Evolutionary conservation across 2,329 filamentous ascomycete genomes (phyloP).

Genomic region (Verruconis gallopava): DNA sequence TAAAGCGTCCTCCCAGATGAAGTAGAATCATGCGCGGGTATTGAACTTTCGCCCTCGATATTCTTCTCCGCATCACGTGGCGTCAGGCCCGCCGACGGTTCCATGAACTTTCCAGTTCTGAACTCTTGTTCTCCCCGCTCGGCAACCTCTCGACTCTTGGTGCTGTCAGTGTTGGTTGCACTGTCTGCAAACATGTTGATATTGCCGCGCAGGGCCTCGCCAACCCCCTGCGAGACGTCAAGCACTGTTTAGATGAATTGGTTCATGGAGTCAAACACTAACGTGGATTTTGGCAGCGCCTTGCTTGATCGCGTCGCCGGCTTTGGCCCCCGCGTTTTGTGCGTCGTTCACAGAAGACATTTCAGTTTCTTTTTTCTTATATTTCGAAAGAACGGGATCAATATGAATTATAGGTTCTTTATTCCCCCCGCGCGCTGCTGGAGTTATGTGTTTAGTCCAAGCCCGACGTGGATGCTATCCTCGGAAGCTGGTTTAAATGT

Average conservation of each 20-base stretch:
- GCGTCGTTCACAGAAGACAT: background rate
- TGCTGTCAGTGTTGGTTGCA: conserved; percentile 20
- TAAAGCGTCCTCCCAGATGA: no score
- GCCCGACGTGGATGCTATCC: no score
- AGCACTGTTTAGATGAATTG: no score
- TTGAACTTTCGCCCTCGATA: no score
- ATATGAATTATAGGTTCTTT: no score
- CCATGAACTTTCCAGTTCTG: conserved; percentile 19
- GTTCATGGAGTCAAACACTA: no score
- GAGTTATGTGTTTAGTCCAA: no score
- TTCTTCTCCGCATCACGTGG: conserved; percentile 18
- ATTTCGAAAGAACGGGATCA: no score
- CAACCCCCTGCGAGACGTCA: conserved; percentile 19
- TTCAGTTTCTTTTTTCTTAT: no score
- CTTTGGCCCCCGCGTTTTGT: conserved; percentile 14
- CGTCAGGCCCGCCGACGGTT: conserved; percentile 20
- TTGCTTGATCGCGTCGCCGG: conserved; percentile 22
- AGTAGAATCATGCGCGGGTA: no score
- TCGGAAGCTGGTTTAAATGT: no score
- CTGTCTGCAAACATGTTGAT: conserved; percentile 24
- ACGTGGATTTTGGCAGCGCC: conserved; percentile 24
- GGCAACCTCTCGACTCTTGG: conserved; percentile 21
- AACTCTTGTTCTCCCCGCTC: conserved; percentile 23
- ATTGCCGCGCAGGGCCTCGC: conserved; percentile 26
- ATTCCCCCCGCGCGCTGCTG: no score